Percentiles rank a stretch among this genome's conserved stretches.
Conservation (phyloP, 2,329 filamentous ascomycete genomes). For the Venturia effusa region DNA sequence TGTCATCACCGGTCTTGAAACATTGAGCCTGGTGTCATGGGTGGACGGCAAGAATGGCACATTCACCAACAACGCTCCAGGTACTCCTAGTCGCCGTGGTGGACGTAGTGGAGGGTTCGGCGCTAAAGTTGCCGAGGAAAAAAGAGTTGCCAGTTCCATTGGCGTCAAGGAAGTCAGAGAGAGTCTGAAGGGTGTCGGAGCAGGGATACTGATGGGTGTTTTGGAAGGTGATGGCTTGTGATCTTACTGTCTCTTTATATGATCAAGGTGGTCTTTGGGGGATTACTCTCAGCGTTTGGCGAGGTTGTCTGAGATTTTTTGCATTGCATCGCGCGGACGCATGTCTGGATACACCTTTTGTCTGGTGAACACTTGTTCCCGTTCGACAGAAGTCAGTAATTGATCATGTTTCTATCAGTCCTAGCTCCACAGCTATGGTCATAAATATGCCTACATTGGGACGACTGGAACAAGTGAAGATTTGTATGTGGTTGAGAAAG, state of each 20-base stretch:
- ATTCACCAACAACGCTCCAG: slow-evolving; percentile 13
- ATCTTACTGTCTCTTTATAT: neutral
- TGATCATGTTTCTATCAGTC: neutral
- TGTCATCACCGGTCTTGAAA: slow-evolving; percentile 81
- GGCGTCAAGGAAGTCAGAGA: slow-evolving; percentile 23
- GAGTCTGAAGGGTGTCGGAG: slow-evolving; percentile 23
- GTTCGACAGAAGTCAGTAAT: neutral
- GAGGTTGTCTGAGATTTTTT: neutral
- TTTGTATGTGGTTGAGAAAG: too few relatives aligned
- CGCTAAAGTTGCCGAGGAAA: slow-evolving; percentile 12
- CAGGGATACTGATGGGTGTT: slow-evolving; percentile 25
- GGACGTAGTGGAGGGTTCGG: slow-evolving; percentile 9
- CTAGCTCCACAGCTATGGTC: slow-evolving; percentile 1
- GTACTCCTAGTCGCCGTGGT: slow-evolving; percentile 10
- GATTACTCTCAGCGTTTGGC: neutral
- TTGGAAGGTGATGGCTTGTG: slow-evolving; percentile 17
- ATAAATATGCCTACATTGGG: neutral
- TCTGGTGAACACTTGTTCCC: neutral
- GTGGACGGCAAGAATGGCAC: slow-evolving; percentile 49
- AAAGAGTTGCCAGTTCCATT: slow-evolving; percentile 24
- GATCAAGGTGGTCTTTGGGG: neutral
- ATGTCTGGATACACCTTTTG: neutral
- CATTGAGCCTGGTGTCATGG: slow-evolving; percentile 65
- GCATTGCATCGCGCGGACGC: neutral
- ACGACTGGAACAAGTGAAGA: too few relatives aligned